Conservation (phyloP, 306 rosid genomes). For the Hippophae rhamnoides region DNA sequence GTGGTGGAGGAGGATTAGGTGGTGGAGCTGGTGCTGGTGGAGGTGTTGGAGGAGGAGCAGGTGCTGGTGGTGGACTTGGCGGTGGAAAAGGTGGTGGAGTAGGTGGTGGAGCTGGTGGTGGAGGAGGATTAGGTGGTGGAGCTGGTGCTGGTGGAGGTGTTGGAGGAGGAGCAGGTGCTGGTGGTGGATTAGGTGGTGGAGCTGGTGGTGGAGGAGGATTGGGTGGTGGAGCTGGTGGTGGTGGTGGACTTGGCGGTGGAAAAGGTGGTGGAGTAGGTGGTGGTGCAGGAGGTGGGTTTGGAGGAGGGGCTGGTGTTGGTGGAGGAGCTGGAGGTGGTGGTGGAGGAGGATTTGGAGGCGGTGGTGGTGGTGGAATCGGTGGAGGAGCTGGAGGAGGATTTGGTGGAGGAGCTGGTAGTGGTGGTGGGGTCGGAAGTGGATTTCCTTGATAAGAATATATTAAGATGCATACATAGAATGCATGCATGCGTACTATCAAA, state of each 20-base stretch:
- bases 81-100: too few relatives aligned
- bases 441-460: conserved; percentile 30
- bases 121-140: too few relatives aligned
- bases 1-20: too few relatives aligned
- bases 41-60: too few relatives aligned
- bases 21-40: too few relatives aligned
- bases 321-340: conserved; percentile 26
- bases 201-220: too few relatives aligned
- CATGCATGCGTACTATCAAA: background rate
- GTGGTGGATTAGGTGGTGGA: too few relatives aligned
- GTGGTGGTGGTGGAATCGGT: conserved; percentile 15
- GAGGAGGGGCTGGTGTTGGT: background rate
- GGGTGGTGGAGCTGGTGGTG: background rate
- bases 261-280: conserved; percentile 28
- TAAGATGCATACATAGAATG: background rate
- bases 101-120: too few relatives aligned
- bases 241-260: conserved; percentile 27
- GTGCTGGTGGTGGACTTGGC: too few relatives aligned
- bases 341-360: background rate
- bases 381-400: conserved; percentile 8
- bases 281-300: conserved; percentile 14
- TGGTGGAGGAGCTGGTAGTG: conserved; percentile 22
- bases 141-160: too few relatives aligned
- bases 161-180: too few relatives aligned
- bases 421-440: conserved; percentile 45